Percentiles rank a stretch among this genome's conserved stretches.
Evolutionary conservation across 495 filamentous ascomycete species (phyloP).

Genomic region (Thermothielavioides terrestris): DNA sequence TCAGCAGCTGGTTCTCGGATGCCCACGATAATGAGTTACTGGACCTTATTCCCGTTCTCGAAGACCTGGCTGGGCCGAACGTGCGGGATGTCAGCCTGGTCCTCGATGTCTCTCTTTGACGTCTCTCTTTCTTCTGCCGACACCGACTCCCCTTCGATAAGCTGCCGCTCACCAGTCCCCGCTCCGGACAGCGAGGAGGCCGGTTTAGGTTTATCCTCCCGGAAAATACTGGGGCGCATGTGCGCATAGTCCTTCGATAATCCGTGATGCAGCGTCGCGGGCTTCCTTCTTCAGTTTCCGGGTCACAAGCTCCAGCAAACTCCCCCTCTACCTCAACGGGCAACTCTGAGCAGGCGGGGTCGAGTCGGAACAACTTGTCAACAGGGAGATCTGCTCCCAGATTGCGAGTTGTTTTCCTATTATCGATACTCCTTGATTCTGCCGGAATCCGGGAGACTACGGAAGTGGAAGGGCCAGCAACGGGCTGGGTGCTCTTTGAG

Average conservation of each 20-base stretch:
- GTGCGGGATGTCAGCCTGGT: slow-evolving; percentile 96
- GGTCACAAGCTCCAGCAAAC: too few species aligned
- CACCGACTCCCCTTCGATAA: slow-evolving; percentile 11
- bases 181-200: slow-evolving; percentile 39
- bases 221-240: too few species aligned
- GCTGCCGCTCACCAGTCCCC: slow-evolving; percentile 2
- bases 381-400: too few species aligned
- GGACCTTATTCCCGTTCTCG: slow-evolving; percentile 95
- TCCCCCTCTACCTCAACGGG: too few species aligned
- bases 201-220: too few species aligned
- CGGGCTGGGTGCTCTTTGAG: slow-evolving; percentile 11
- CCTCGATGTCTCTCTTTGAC: slow-evolving; percentile 86
- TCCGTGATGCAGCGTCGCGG: neutral
- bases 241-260: slow-evolving; percentile 21
- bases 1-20: slow-evolving; percentile 99
- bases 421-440: neutral
- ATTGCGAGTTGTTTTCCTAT: neutral
- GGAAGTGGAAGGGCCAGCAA: slow-evolving; percentile 4
- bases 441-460: neutral
- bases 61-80: slow-evolving; percentile 80
- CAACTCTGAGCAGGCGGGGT: too few species aligned
- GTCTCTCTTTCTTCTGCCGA: slow-evolving; percentile 26
- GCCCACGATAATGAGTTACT: slow-evolving; percentile 98
- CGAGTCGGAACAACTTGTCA: too few species aligned
- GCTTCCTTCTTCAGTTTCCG: neutral